These are phyloP conservation scores for Penicillium macrosclerotiorum DNA, from an alignment of 495 filamentous ascomycete genomes.

Conservation along the genomic window DNA sequence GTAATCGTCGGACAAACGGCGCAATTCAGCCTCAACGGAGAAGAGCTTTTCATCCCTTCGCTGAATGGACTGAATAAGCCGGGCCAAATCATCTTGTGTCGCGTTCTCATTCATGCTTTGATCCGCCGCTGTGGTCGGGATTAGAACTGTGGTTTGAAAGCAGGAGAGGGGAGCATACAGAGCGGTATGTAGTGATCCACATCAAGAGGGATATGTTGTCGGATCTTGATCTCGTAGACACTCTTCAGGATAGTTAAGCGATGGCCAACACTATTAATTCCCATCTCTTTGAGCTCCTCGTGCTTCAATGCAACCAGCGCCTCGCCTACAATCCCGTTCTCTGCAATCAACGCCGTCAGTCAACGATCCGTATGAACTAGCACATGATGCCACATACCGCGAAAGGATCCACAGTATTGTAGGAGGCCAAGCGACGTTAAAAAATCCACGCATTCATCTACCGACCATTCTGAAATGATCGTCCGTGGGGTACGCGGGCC, in stretches of 20 bases:
- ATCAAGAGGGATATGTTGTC: conserved; percentile 86
- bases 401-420: conserved; percentile 79
- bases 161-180: conserved; percentile 55
- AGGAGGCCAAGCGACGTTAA: conserved; percentile 73
- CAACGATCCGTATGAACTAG: background rate
- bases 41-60: conserved; percentile 84
- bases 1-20: conserved; percentile 80
- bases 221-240: conserved; percentile 92
- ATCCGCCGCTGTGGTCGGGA: conserved; percentile 68
- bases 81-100: conserved; percentile 86
- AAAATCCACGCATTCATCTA: conserved; percentile 85
- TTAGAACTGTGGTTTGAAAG: background rate
- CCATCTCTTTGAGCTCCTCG: conserved; percentile 92
- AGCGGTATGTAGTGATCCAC: conserved; percentile 91
- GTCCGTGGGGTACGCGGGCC: conserved; percentile 71
- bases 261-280: conserved; percentile 87
- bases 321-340: conserved; percentile 92
- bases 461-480: conserved; percentile 84
- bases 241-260: conserved; percentile 90
- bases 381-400: conserved; percentile 54
- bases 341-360: conserved; percentile 40
- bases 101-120: conserved; percentile 81
- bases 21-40: conserved; percentile 75
- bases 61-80: conserved; percentile 80
- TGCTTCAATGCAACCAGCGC: conserved; percentile 85